Conservation (phyloP, 129 eudicot species). For the Helichrysum umbraculigerum region DNA sequence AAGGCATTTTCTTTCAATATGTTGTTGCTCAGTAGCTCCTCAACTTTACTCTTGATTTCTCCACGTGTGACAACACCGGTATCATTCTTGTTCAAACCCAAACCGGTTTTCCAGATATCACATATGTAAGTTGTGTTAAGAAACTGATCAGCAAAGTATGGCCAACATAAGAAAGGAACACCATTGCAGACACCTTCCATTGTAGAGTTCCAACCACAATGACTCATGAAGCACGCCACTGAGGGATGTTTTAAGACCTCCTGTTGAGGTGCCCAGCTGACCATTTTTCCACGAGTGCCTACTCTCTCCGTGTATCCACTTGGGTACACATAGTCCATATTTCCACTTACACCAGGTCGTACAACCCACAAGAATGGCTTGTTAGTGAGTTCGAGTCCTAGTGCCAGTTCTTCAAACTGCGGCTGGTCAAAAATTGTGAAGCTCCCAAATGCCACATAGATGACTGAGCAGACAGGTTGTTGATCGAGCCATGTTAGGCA, state of each 20-base stretch:
- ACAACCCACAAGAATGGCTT: slow-evolving; percentile 60
- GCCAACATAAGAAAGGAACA: slow-evolving; percentile 67
- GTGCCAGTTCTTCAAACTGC: slow-evolving; percentile 54
- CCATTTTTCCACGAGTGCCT: slow-evolving; percentile 38
- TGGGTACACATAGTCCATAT: slow-evolving; percentile 22
- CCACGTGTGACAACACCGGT: slow-evolving; percentile 31
- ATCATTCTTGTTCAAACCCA: slow-evolving; percentile 42
- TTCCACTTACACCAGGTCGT: slow-evolving; percentile 36
- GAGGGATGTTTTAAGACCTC: slow-evolving; percentile 58
- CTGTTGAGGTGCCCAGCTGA: slow-evolving; percentile 67
- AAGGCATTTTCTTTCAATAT: slow-evolving; percentile 34
- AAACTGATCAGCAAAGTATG: slow-evolving; percentile 62
- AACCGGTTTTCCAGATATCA: slow-evolving; percentile 56
- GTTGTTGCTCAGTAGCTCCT: slow-evolving; percentile 34
- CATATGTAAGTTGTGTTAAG: slow-evolving; percentile 42
- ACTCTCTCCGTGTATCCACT: slow-evolving; percentile 41
- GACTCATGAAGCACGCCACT: slow-evolving; percentile 59
- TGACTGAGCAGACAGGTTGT: slow-evolving; percentile 38
- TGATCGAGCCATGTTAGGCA: slow-evolving; percentile 62
- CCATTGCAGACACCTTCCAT: slow-evolving; percentile 58
- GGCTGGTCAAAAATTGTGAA: slow-evolving; percentile 33
- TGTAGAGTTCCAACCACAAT: slow-evolving; percentile 73
- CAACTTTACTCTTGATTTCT: slow-evolving; percentile 51
- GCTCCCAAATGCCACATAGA: slow-evolving; percentile 67
- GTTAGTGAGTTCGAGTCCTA: slow-evolving; percentile 52